phyloP scores from a whole-genome alignment of 1,139 yeast species.

The Cylindricascospora bacillispora region DNA sequence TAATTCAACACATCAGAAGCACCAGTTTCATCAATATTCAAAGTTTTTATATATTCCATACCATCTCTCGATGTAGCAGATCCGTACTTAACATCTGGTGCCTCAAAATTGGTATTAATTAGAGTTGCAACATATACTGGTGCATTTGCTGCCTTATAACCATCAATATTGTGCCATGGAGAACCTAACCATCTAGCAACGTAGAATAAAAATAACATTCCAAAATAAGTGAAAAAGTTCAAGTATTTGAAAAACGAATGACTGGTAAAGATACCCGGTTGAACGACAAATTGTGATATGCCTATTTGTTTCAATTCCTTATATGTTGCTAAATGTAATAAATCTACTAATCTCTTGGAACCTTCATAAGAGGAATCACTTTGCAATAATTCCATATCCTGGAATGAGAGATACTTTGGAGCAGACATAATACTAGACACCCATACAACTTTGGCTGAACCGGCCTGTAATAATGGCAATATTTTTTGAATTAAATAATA shows the following conservation, averaged over 20 bases:
- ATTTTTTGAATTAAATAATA: constrained; percentile 64
- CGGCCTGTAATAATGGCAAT: constrained; percentile 39
- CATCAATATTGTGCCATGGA: constrained; percentile 77
- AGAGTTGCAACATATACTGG: constrained; percentile 48
- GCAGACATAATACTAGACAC: constrained; percentile 71
- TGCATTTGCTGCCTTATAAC: constrained; percentile 83
- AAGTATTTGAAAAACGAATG: constrained; percentile 67
- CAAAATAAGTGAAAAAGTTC: constrained; percentile 66
- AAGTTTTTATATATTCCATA: constrained; percentile 42
- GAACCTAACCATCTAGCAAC: constrained; percentile 76
- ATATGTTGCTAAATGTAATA: constrained; percentile 64
- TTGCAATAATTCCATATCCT: constrained; percentile 60
- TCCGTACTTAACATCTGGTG: constrained; percentile 55
- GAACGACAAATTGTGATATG: constrained; percentile 63
- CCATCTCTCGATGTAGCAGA: constrained; percentile 60
- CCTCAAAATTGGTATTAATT: constrained; percentile 33
- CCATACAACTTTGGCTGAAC: constrained; percentile 63
- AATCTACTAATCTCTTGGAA: constrained; percentile 77
- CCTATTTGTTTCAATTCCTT: constrained; percentile 36
- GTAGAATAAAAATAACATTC: constrained; percentile 76
- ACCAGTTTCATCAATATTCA: constrained; percentile 51
- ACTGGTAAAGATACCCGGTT: constrained; percentile 90
- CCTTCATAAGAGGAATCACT: constrained; percentile 76
- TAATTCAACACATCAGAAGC: constrained; percentile 50
- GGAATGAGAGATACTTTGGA: constrained; percentile 53